These are phyloP conservation scores for Pichia sp. DNA, from an alignment of 1,139 yeast species.

Conservation along the genomic window DNA sequence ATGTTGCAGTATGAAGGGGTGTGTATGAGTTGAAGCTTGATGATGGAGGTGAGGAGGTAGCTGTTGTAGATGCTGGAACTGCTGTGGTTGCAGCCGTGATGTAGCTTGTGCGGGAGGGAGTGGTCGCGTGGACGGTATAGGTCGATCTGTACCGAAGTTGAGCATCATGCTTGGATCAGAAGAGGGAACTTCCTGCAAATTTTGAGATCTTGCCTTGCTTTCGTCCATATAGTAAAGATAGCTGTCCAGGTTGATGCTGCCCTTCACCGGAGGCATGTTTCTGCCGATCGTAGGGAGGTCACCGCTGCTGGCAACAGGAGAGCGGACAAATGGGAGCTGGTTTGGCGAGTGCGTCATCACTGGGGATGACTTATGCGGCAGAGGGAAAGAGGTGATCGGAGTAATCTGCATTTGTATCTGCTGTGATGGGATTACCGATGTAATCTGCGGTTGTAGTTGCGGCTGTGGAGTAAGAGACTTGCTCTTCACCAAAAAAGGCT, in stretches of 20 bases:
- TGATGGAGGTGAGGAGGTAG: not conserved
- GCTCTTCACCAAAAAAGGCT: not conserved
- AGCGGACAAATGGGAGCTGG: not conserved
- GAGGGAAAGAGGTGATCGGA: not conserved
- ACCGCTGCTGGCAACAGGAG: not conserved
- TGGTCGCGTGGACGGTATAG: not conserved
- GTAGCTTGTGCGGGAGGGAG: not conserved
- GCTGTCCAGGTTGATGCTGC: slow-evolving; percentile 1
- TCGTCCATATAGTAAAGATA: slow-evolving; percentile 1
- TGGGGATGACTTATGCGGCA: not conserved
- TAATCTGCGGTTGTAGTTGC: slow-evolving; percentile 9
- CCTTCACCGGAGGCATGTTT: not conserved
- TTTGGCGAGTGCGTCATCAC: not conserved
- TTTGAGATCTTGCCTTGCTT: not conserved
- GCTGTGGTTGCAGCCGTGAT: not conserved
- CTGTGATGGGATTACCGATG: slow-evolving; percentile 4
- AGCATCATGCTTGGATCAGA: not conserved
- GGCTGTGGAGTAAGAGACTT: slow-evolving; percentile 7
- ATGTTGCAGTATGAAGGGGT: not conserved
- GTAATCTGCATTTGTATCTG: slow-evolving; percentile 3
- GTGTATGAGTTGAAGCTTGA: not conserved
- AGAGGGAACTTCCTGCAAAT: not conserved
- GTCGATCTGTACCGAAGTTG: not conserved
- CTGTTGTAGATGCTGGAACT: not conserved
- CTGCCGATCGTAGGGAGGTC: not conserved